phyloP scores from a whole-genome alignment of 2,329 filamentous ascomycete genomes.

The Colletotrichum sp. region DNA sequence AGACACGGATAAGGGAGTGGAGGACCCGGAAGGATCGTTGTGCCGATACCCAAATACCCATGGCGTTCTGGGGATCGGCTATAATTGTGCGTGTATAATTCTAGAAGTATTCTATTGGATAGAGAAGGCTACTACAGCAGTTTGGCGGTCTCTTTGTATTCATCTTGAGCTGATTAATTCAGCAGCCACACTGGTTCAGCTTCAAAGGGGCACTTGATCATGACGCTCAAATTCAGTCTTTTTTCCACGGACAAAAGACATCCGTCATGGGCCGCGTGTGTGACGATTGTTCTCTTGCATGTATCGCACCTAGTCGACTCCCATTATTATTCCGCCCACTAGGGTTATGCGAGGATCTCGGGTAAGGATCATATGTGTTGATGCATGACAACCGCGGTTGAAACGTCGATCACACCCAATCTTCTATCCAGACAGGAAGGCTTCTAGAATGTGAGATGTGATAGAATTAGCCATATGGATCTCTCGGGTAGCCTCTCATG shows the following conservation, averaged over 20 bases:
- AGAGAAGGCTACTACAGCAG: neutral
- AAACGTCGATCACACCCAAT: neutral
- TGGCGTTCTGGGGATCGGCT: neutral
- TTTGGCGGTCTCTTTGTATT: neutral
- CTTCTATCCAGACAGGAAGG: neutral
- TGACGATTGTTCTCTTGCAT: rapidly evolving
- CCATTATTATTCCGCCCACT: rapidly evolving
- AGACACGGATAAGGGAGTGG: neutral
- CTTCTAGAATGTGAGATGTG: neutral
- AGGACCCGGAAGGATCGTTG: neutral
- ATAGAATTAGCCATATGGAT: neutral
- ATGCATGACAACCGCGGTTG: neutral
- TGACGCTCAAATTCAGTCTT: neutral
- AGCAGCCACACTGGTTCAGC: neutral
- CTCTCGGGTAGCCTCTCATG: neutral
- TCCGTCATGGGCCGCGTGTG: neutral
- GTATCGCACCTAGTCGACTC: neutral
- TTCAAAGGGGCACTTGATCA: rapidly evolving
- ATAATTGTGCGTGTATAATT: neutral
- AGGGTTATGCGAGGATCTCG: neutral
- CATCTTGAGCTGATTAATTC: neutral
- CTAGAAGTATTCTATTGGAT: neutral
- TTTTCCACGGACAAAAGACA: rapidly evolving
- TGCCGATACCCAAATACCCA: neutral
- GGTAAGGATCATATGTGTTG: neutral